A percentile compares a stretch with the other conserved stretches of the same genome.
Evolutionary conservation across 352 stramenopile species (phyloP).

Genomic region (Phytopythium cucurbitacearum): DNA sequence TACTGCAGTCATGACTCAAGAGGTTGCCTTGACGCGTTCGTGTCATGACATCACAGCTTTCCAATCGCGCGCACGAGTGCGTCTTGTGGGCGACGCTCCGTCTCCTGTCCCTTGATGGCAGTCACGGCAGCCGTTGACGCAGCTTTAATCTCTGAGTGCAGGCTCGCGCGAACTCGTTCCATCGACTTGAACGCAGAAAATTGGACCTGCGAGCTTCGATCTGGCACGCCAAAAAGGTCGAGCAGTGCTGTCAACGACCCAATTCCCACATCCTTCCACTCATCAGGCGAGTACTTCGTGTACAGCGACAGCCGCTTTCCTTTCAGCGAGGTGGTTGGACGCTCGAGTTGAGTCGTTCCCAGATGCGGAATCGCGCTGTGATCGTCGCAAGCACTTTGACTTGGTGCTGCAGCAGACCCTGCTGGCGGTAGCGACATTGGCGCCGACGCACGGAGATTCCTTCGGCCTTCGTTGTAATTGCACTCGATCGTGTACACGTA

Average conservation of each 20-base stretch:
- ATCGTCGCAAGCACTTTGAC: background rate
- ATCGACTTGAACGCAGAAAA: too few species aligned
- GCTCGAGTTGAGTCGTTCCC: conserved; percentile 10
- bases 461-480: conserved; percentile 87
- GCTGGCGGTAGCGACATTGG: conserved; percentile 3
- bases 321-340: too few species aligned
- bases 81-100: too few species aligned
- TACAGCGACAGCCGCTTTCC: conserved; percentile 30
- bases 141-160: too few species aligned
- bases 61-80: too few species aligned
- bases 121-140: too few species aligned
- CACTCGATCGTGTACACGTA: conserved; percentile 91
- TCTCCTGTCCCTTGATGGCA: too few species aligned
- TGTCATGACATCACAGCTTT: too few species aligned
- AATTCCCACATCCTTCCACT: conserved; percentile 69
- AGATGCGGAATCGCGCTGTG: conserved; percentile 7
- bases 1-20: too few species aligned
- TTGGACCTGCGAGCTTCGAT: conserved; percentile 1
- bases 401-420: conserved; percentile 5
- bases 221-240: conserved; percentile 53
- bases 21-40: too few species aligned
- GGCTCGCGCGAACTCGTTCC: too few species aligned
- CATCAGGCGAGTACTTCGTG: conserved; percentile 58
- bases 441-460: conserved; percentile 24
- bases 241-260: conserved; percentile 53